Base-by-base conservation (phyloP, 495 filamentous ascomycete species). In the Trichoderma reesei region DNA sequence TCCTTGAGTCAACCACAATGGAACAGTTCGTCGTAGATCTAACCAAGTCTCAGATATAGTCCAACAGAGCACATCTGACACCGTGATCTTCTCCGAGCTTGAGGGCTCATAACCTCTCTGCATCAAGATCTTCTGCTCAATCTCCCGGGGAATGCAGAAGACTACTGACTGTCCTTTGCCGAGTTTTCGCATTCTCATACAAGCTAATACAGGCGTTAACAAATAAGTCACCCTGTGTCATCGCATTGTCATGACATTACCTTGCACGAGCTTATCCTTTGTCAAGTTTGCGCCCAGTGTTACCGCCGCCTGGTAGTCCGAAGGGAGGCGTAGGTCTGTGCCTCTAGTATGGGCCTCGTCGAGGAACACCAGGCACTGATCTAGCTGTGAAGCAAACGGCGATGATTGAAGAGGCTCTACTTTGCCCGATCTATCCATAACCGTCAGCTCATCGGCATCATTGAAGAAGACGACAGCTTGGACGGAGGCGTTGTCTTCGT, bases 301-400 rank as follows among this genome's bases (percentile, higher is more conserved):
- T 6, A 94, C 82, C 3, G 86, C 86, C 3, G 86, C 90, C 13
- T 82, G 73, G 64, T 84, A 86, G 13, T 76, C 16, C 0, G 63
- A 63, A 0, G 90, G 89, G 3, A 94, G 68, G 66, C 80, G 86
- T 9, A 94, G 68, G 68, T 93, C 89, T 1, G 83, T 89, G 0
- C 90, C 90, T 67, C 90, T 73, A 0, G 90, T 91, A 66, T 94
- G 90, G 0, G 83, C 82, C 66, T 94, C 84, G 60, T 92, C 90
- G 2, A 92, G 76, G 68, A 87, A 92, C 0, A 92, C 83, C 0
- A 90, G 73, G 66, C 88, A 92, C 0, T 71, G 66, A 11, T 83
- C 84, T 36, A 90, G 75, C 11, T 86, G 81, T 9, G 80, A 74
- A 0, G 76, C 68, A 69, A 83, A 92, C 0, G 88, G 78, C 0